Percentiles rank a stretch among this genome's conserved stretches.
Evolutionary conservation across 768 basidiomycete genomes (phyloP).

Genomic region (Hygrophorus russula): DNA sequence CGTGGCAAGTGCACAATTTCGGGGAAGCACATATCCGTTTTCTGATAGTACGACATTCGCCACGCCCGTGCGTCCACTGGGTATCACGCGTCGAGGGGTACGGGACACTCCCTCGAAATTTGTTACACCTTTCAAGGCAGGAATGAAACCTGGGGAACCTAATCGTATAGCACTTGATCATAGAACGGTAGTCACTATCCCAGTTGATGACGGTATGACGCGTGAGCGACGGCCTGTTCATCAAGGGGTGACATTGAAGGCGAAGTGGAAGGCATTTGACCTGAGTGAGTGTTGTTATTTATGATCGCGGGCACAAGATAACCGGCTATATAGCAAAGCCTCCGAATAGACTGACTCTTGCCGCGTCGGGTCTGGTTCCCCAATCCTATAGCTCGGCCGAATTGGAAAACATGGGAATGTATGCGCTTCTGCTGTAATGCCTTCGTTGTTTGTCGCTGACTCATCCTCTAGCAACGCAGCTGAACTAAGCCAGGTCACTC

Average conservation of each 20-base stretch:
- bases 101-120: conserved; percentile 29
- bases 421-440: conserved; percentile 11
- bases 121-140: conserved; percentile 51
- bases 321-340: conserved; percentile 15
- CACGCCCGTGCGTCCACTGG: conserved; percentile 10
- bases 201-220: neutral
- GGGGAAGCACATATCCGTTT: neutral
- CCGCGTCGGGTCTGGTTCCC: conserved; percentile 39
- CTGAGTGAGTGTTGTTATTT: neutral
- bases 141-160: conserved; percentile 33
- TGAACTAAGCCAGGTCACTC: conserved; percentile 46
- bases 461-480: conserved; percentile 29
- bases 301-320: no score
- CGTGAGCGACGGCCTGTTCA: no score
- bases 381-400: conserved; percentile 31
- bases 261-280: conserved; percentile 1
- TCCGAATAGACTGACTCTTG: conserved; percentile 31
- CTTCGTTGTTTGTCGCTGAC: neutral
- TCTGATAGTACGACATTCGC: neutral
- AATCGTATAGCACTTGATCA: conserved; percentile 19
- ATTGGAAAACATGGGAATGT: conserved; percentile 44
- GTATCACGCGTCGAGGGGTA: neutral
- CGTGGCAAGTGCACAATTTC: neutral
- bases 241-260: neutral
- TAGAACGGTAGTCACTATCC: neutral